Evolutionary conservation across 2,329 filamentous ascomycete species (phyloP).

Genomic region (Zarea fungicola): DNA sequence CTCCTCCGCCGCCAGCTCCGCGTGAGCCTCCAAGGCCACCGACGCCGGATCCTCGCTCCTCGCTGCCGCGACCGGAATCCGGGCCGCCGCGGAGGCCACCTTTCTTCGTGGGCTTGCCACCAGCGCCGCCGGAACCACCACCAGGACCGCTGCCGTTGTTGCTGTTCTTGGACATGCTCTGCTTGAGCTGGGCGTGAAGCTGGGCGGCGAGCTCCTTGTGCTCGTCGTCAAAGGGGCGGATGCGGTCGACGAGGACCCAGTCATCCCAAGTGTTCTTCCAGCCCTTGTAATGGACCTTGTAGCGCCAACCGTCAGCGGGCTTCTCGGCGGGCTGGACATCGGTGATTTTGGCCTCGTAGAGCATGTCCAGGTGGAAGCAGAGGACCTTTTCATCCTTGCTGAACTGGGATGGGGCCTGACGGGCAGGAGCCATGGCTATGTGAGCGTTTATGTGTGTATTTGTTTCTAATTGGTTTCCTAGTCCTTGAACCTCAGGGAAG

Average conservation of each 20-base stretch:
- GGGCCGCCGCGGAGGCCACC: slow-evolving; percentile 20
- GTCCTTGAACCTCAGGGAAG: too few relatives aligned
- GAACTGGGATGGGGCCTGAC: slow-evolving; percentile 42
- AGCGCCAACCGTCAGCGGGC: slow-evolving; percentile 67
- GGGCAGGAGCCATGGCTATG: slow-evolving; percentile 36
- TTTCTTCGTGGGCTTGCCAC: neutral
- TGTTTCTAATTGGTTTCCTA: neutral
- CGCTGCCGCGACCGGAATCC: slow-evolving; percentile 62
- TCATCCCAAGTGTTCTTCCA: slow-evolving; percentile 99
- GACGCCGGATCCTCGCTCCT: slow-evolving; percentile 61
- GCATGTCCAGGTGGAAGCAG: slow-evolving; percentile 94
- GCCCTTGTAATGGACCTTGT: slow-evolving; percentile 96
- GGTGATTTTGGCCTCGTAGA: slow-evolving; percentile 95
- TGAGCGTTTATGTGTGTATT: neutral
- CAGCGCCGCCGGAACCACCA: slow-evolving; percentile 19
- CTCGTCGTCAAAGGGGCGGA: slow-evolving; percentile 91
- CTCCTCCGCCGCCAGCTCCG: slow-evolving; percentile 58
- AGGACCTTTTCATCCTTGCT: slow-evolving; percentile 87
- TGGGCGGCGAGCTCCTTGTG: slow-evolving; percentile 83
- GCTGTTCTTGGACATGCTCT: slow-evolving; percentile 46
- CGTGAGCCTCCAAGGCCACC: too few relatives aligned
- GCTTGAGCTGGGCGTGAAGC: slow-evolving; percentile 63
- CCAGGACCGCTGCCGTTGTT: slow-evolving; percentile 34
- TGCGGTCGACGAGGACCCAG: slow-evolving; percentile 90
- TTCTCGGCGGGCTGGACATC: slow-evolving; percentile 68